phyloP scores from a whole-genome alignment of 305 asterid genomes.

The Fraxinus greggii region DNA sequence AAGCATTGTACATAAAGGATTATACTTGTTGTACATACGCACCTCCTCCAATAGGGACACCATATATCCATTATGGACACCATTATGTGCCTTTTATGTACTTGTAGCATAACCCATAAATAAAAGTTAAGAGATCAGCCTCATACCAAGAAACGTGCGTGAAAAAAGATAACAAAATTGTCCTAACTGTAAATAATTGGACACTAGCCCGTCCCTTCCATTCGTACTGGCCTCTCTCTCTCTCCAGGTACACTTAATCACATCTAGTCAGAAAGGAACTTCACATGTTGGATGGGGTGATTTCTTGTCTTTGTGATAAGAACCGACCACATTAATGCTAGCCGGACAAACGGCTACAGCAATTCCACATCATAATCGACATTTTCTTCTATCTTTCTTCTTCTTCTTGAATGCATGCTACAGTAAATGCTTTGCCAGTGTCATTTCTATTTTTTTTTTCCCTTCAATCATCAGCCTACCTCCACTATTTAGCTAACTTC shows the following conservation, averaged over 20 bases:
- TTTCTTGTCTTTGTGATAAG: not conserved
- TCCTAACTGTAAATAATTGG: not conserved
- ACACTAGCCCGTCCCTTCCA: not conserved
- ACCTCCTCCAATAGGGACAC: no score
- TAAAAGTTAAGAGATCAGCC: not conserved
- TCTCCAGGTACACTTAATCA: not conserved
- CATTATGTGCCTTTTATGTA: no score
- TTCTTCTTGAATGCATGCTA: constrained; percentile 26
- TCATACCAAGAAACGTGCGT: not conserved
- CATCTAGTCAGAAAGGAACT: not conserved
- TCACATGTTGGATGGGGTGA: not conserved
- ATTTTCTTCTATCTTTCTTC: not conserved
- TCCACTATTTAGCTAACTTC: constrained; percentile 19
- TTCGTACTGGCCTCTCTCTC: not conserved
- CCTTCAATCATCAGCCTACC: constrained; percentile 28
- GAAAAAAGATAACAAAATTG: not conserved
- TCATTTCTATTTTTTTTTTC: constrained; percentile 20
- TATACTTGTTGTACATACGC: no score
- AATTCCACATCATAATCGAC: not conserved
- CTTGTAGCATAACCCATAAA: no score
- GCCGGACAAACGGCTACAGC: constrained; percentile 17
- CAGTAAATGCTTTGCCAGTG: constrained; percentile 29
- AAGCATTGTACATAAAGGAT: no score
- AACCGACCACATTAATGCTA: constrained; percentile 25
- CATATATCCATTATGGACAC: no score